Evolutionary conservation across 1,284 basidiomycete genomes (phyloP).

Genomic region (Anthracocystis setariae): DNA sequence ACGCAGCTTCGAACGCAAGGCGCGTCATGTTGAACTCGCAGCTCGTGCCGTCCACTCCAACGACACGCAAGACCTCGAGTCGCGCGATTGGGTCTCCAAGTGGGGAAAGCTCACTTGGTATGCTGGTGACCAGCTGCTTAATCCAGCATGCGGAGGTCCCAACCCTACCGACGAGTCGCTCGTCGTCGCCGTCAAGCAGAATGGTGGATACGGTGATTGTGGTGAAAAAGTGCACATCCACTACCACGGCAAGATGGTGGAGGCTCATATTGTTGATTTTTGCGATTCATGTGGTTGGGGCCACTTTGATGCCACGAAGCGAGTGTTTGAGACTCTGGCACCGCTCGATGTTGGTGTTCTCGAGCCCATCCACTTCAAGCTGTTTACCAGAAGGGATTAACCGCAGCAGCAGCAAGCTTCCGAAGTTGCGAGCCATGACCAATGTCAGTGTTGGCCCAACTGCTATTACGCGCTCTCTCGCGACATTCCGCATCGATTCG

Average conservation of each 20-base stretch:
- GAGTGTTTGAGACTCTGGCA: slow-evolving; percentile 59
- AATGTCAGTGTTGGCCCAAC: not conserved
- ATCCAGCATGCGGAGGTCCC: slow-evolving; percentile 63
- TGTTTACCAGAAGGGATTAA: slow-evolving; percentile 42
- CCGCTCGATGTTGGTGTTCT: slow-evolving; percentile 55
- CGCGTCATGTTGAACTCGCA: slow-evolving; percentile 41
- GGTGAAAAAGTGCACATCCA: slow-evolving; percentile 59
- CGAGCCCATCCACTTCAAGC: slow-evolving; percentile 48
- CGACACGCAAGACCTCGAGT: slow-evolving; percentile 15
- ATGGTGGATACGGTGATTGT: slow-evolving; percentile 57
- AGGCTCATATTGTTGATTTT: slow-evolving; percentile 56
- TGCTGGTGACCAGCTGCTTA: slow-evolving; percentile 53
- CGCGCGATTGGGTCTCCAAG: slow-evolving; percentile 48
- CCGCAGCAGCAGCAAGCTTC: no score
- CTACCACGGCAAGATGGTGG: slow-evolving; percentile 59
- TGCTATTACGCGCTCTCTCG: no score
- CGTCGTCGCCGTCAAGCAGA: slow-evolving; percentile 56
- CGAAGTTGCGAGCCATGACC: no score
- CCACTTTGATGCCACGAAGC: slow-evolving; percentile 55
- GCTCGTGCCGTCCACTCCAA: slow-evolving; percentile 5
- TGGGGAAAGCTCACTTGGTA: slow-evolving; percentile 60
- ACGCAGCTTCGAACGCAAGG: slow-evolving; percentile 56
- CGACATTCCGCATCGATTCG: no score
- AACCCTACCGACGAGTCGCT: slow-evolving; percentile 52
- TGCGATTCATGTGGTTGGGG: slow-evolving; percentile 53